Evolutionary conservation across 768 basidiomycete genomes (phyloP).

Genomic region (Tulasnella sp.): DNA sequence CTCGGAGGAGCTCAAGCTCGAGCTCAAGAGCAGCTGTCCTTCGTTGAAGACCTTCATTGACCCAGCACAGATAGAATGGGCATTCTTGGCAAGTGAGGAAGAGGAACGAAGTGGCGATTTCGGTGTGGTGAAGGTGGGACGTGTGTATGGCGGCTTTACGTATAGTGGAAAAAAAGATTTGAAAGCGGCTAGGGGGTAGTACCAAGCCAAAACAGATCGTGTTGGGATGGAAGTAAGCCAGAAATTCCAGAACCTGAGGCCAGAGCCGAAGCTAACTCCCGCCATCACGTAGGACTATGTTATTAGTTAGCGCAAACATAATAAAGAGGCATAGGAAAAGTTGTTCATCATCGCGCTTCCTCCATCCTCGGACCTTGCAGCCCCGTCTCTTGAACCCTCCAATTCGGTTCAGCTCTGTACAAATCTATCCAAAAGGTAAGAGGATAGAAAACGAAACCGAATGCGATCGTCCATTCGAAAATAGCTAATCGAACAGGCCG

Average conservation of each 20-base stretch:
- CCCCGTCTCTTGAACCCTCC: neutral
- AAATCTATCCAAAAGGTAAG: conserved; percentile 71
- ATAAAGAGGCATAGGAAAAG: neutral
- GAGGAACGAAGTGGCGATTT: neutral
- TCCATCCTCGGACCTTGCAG: neutral
- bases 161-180: too few species aligned
- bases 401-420: conserved; percentile 27
- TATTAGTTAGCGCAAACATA: neutral
- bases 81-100: neutral
- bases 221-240: too few species aligned
- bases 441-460: conserved; percentile 69
- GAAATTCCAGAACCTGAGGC: neutral
- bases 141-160: neutral
- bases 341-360: neutral
- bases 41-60: conserved; percentile 2
- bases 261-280: neutral
- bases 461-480: conserved; percentile 69
- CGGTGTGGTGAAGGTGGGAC: neutral
- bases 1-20: neutral
- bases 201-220: too few species aligned
- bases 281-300: neutral
- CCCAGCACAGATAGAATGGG: neutral
- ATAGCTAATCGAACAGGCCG: conserved; percentile 45
- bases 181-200: too few species aligned
- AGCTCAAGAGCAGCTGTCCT: neutral